Base-by-base conservation (phyloP, 164 flowering plant genomes). In the Taxillus chinensis region DNA sequence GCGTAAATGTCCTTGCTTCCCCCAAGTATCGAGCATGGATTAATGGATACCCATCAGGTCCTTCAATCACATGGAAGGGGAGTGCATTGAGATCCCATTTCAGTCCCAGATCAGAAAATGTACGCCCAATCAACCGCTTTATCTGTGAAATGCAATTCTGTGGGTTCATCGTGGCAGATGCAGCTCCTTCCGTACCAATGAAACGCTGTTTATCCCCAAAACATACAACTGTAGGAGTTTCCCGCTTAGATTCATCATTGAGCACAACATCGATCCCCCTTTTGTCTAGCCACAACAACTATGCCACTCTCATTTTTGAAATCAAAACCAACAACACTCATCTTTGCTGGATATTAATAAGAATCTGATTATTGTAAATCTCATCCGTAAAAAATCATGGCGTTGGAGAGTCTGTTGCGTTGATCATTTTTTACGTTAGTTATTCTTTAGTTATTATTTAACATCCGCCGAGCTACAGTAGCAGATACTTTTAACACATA, bases 271-370 rank as follows among this genome's bases (percentile, higher is more conserved):
- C 98, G 38, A 91, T 91, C 8, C 96, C 98, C 49, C 96, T 74
- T n/a, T 64, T 91, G 98, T 72, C 96, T 77, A 4, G 96, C 98
- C 64, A 91, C 98, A 41, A 92, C 98, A 60, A 89, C 95, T 68
- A 92, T 77, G 74, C 96, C 68, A 69, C 83, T 92, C 82, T 92
- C 98, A 62, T 92, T 92, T 8, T 96, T 96, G 38, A 92, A 75
- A 77, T 92, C 98, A 72, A 92, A 89, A 53, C 98, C 98, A 13
- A 92, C 98, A 57, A 92, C 98, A 56, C 98, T 92, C 98, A 92
- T 92, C 53, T 75, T 88, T 39, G 42, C 55, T 14, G 14, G 1
- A 17, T 53, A 9, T 43, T 43, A 62, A n/a, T n/a, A 0, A 2
- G 27, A 27, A 43, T 9, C 41, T 16, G 64, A 41, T 60, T 14